Percentiles rank a stretch among this genome's conserved stretches.
Conservation (phyloP, 2,329 filamentous ascomycete genomes). For the Colletotrichum gloeosporioides region DNA sequence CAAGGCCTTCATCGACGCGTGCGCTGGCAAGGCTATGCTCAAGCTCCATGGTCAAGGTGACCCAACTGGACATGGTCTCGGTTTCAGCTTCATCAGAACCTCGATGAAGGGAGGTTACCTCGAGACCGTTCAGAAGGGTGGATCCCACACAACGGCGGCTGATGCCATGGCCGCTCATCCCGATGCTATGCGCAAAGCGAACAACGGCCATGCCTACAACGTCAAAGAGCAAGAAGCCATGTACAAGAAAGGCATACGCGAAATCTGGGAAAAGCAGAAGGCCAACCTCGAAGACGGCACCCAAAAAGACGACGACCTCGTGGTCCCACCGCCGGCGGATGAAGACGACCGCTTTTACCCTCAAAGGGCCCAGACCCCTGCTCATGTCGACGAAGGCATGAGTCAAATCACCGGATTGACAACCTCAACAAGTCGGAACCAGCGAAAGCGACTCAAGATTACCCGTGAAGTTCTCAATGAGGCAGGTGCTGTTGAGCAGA, state of each 20-base stretch:
- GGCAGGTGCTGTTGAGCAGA: constrained; percentile 60
- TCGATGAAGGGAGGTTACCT: constrained; percentile 98
- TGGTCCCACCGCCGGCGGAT: constrained; percentile 60
- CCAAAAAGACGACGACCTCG: constrained; percentile 68
- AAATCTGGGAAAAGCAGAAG: constrained; percentile 92
- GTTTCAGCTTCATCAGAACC: constrained; percentile 96
- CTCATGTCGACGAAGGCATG: constrained; percentile 75
- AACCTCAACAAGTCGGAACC: constrained; percentile 66
- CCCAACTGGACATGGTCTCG: constrained; percentile 89
- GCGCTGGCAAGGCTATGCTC: constrained; percentile 95
- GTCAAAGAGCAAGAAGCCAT: constrained; percentile 92
- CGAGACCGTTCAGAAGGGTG: constrained; percentile 70
- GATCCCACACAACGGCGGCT: constrained; percentile 70
- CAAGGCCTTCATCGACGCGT: constrained; percentile 94
- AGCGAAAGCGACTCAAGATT: constrained; percentile 75
- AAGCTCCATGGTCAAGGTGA: constrained; percentile 94
- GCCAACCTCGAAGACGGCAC: constrained; percentile 75
- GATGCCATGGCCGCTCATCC: constrained; percentile 84
- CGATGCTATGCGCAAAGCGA: constrained; percentile 69
- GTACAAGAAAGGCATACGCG: constrained; percentile 88
- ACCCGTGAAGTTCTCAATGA: constrained; percentile 61
- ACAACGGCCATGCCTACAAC: constrained; percentile 96
- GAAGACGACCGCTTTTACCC: constrained; percentile 74
- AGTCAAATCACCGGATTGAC: constrained; percentile 80
- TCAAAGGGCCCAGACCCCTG: constrained; percentile 73